Base-by-base conservation (phyloP, 2,329 filamentous ascomycete genomes). In the Mycosphaerella arachidis region DNA sequence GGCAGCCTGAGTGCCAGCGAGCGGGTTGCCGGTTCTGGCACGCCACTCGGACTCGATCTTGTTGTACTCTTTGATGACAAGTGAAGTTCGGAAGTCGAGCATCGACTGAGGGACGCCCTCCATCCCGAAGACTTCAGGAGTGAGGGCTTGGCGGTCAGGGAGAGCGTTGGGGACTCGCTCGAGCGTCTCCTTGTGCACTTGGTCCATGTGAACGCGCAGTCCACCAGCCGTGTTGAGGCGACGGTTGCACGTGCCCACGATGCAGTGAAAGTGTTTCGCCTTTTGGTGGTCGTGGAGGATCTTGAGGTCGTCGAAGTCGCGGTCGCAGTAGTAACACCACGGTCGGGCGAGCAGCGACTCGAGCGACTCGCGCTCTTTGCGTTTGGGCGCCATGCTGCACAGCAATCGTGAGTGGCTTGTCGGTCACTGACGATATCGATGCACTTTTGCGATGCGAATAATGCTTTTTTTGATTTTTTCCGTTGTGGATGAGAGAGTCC, bases 251-350 rank as follows among this genome's bases (percentile, higher is more conserved):
- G 88, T 82, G 69, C 96, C 91, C 50, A 56, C 52, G 18, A 54
- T 33, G 78, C 94, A 99, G 77, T 96, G 97, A 82, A 96, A 97
- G 76, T 99, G 94, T 78, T 97, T 97, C n/a, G 93, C 92, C 75
- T 97, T 97, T 73, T 97, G 94, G 76, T 99, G 94, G 59, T 90
- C 92, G 68, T 96, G 95, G 65, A 99, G 86, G 68, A 97, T 92
- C 81, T 96, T 97, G 51, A 96, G 77, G 75, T 99, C 94, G 75
- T 97, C 92, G 74, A 97, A 99, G 78, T 97, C 93, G 79, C 93
- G 90, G 78, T 99, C 94, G 87, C 94, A 99, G 81, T 99, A 99
- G 79, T 96, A 99, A 80, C 94, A 99, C 92, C 92, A 97, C 53
- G 93, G 89, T 59, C 92, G 88, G 67, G 82, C 80, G 63, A 99